Percentiles rank a stretch among this genome's conserved stretches.
These are phyloP conservation scores for Glonium stellatum DNA, from an alignment of 495 filamentous ascomycete genomes.

Conservation along the genomic window DNA sequence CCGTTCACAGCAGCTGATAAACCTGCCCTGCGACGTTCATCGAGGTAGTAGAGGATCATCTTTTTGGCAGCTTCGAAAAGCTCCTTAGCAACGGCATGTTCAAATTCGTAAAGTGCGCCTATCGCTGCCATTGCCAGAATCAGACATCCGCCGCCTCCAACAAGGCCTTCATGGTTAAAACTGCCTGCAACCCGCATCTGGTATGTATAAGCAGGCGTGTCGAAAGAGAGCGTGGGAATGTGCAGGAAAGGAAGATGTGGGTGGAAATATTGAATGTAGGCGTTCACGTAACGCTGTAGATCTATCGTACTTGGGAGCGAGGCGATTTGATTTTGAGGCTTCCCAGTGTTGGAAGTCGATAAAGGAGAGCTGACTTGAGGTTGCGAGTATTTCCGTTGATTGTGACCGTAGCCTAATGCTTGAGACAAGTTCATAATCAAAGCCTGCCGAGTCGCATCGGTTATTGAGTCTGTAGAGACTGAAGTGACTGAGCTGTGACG, in stretches of 20 bases:
- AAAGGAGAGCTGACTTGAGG: conserved; percentile 60
- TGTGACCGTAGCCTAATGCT: conserved; percentile 56
- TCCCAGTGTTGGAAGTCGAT: conserved; percentile 45
- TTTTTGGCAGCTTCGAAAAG: conserved; percentile 90
- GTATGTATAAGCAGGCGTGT: conserved; percentile 61
- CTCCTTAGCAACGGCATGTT: conserved; percentile 69
- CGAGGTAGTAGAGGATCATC: conserved; percentile 88
- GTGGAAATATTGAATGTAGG: conserved; percentile 92
- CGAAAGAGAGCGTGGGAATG: conserved; percentile 86
- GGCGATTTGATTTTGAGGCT: conserved; percentile 32
- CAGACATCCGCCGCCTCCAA: conserved; percentile 80
- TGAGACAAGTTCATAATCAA: conserved; percentile 76
- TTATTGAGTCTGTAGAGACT: conserved; percentile 71
- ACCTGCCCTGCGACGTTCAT: conserved; percentile 86
- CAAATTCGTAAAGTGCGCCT: conserved; percentile 88
- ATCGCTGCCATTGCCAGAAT: conserved; percentile 95
- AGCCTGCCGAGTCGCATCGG: conserved; percentile 86
- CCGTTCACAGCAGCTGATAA: conserved; percentile 72
- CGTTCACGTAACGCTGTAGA: conserved; percentile 82
- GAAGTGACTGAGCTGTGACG: conserved; percentile 59
- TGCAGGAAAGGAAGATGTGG: conserved; percentile 93
- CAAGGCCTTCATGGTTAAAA: conserved; percentile 56
- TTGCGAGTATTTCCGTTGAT: conserved; percentile 68
- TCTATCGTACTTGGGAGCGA: conserved; percentile 78
- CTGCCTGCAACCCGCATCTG: conserved; percentile 49